Percentiles rank a stretch among this genome's conserved stretches.
phyloP scores from a whole-genome alignment of 1,284 basidiomycete genomes.

The Ganoderma lucidum region DNA sequence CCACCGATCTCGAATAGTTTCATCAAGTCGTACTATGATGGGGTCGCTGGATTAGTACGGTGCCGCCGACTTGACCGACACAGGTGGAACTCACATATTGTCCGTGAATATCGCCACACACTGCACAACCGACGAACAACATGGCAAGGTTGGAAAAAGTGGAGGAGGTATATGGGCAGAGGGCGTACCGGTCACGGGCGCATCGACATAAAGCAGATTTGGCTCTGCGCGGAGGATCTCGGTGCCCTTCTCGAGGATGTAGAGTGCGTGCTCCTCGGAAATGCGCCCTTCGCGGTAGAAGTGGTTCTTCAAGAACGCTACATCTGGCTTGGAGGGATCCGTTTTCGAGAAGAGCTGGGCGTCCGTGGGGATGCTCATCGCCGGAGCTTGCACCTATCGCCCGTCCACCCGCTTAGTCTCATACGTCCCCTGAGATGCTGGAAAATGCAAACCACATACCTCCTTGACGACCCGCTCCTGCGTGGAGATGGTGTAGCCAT shows the following conservation, averaged over 20 bases:
- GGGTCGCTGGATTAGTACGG: slow-evolving; percentile 32
- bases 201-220: slow-evolving; percentile 90
- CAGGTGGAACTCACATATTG: slow-evolving; percentile 80
- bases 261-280: slow-evolving; percentile 90
- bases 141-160: not conserved
- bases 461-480: slow-evolving; percentile 89
- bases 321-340: slow-evolving; percentile 90
- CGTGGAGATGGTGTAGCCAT: slow-evolving; percentile 86
- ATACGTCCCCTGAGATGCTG: not conserved
- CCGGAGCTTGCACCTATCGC: slow-evolving; percentile 90
- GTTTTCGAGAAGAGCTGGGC: slow-evolving; percentile 92
- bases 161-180: not conserved
- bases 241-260: slow-evolving; percentile 84
- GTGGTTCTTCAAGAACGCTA: slow-evolving; percentile 98
- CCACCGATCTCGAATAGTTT: slow-evolving; percentile 96
- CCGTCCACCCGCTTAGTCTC: not conserved
- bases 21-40: slow-evolving; percentile 86
- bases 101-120: slow-evolving; percentile 93
- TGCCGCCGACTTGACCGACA: slow-evolving; percentile 6
- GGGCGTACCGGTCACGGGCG: slow-evolving; percentile 87
- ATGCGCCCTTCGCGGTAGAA: slow-evolving; percentile 96
- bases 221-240: slow-evolving; percentile 82
- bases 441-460: slow-evolving; percentile 48
- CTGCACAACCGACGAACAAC: slow-evolving; percentile 46
- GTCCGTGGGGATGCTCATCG: slow-evolving; percentile 91